Conservation (phyloP, 768 basidiomycete genomes). For the Leccinum uliginosum region DNA sequence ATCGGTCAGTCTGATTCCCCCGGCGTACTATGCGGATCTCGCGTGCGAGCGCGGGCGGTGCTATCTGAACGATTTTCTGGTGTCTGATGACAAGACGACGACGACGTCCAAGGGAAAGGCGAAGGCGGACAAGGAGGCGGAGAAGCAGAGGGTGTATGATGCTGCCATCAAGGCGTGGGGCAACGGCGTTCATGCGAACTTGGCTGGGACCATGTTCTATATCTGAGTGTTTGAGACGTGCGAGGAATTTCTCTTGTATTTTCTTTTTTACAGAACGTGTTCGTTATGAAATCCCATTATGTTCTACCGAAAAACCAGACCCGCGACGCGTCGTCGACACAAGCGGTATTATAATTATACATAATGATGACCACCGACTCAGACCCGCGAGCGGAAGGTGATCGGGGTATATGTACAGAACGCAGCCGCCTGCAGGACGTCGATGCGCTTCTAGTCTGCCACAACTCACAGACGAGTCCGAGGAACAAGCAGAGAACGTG, state of each 20-base stretch:
- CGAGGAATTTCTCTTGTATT: not conserved
- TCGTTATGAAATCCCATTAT: not conserved
- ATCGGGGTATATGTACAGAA: not conserved
- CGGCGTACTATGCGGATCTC: conserved; percentile 79
- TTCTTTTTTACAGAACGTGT: too few species aligned
- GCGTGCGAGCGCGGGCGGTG: conserved; percentile 77
- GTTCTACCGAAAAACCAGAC: not conserved
- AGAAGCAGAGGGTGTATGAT: conserved; percentile 16
- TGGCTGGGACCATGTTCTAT: conserved; percentile 72
- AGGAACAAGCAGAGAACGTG: not conserved
- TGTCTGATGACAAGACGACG: conserved; percentile 47
- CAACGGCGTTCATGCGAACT: conserved; percentile 49
- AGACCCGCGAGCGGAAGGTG: not conserved
- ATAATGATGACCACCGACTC: not conserved
- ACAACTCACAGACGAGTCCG: not conserved
- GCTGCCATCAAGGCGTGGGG: conserved; percentile 42
- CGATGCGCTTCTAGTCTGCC: not conserved
- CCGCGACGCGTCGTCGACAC: not conserved
- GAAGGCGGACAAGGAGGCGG: conserved; percentile 28
- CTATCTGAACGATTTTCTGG: conserved; percentile 71
- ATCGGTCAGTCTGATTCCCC: conserved; percentile 75
- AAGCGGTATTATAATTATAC: not conserved
- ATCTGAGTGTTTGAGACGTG: conserved; percentile 36
- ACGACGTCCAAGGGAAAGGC: conserved; percentile 32
- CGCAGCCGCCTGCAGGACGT: not conserved